Base-by-base conservation (phyloP, 2,329 filamentous ascomycete genomes). In the Calonectria multiphialidica region DNA sequence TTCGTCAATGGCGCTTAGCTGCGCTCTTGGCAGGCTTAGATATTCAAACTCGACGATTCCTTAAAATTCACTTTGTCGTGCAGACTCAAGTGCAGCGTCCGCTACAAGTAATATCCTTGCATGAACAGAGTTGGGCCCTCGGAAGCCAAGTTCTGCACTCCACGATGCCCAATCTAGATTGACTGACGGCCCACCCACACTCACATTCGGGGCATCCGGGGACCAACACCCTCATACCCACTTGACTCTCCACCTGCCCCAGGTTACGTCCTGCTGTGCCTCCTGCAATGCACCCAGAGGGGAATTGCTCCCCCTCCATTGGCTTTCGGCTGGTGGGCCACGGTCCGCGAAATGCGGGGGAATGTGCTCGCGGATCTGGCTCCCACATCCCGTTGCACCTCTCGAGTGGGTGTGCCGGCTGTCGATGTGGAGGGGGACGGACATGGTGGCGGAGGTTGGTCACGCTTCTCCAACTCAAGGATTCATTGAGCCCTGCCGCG, bases 291-390 rank as follows among this genome's bases (percentile, higher is more conserved):
- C 64, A 18, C 49, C 28, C 23, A 50, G 40, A 50, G 21, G 13
- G 30, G 53, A 30, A 15, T 21, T 21, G 21, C 44, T 33, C 10
- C 33, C 49, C 23, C 25, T 25, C 16, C 13, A 50, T 62, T 45
- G 53, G 44, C 45, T 42, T 33, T 63, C 68, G 68, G 68, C 10
- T 62, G 25, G 68, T 62, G 68, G 68, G 15, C 68, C 63, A n/a
- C 63, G n/a, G 23, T 35, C 68, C 68, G 63, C 61, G 35, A 30
- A 63, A 45, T 71, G 68, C 68, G 68, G 68, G 68, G 68, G 68
- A 66, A 53, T 15, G 8, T 2, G 25, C 15, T 37, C 10, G 33
- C 25, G 57, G 37, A 45, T 66, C 47, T 25, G 10, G 33, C 45
- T 16, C 68, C 68, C 68, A 66, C 68, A 71, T 71, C 68, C 68